Percentiles rank a stretch among this genome's conserved stretches.
phyloP scores from a whole-genome alignment of 345 rosid genomes.

The Erysimum cheiranthoides region DNA sequence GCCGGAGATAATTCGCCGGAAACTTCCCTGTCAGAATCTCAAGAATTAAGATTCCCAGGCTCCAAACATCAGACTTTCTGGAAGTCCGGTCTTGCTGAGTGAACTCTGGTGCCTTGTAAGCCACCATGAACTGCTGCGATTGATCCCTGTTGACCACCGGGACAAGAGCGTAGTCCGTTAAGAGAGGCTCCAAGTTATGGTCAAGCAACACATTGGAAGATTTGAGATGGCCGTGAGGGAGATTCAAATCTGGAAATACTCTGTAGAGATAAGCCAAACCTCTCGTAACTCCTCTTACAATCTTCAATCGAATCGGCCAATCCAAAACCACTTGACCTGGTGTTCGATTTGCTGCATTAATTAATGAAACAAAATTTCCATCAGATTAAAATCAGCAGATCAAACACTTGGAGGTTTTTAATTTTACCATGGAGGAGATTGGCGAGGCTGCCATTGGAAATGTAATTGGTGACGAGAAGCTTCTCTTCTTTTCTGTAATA shows the following conservation, averaged over 20 bases:
- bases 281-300: slow-evolving; percentile 76
- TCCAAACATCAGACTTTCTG: slow-evolving; percentile 82
- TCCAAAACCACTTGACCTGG: slow-evolving; percentile 60
- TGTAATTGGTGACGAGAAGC: slow-evolving; percentile 72
- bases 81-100: slow-evolving; percentile 53
- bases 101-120: slow-evolving; percentile 86
- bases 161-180: slow-evolving; percentile 66
- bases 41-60: slow-evolving; percentile 81
- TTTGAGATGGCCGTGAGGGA: slow-evolving; percentile 88
- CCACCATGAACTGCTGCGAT: slow-evolving; percentile 72
- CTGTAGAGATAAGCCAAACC: slow-evolving; percentile 71
- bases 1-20: slow-evolving; percentile 72
- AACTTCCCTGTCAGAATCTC: slow-evolving; percentile 85
- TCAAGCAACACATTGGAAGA: slow-evolving; percentile 83
- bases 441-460: slow-evolving; percentile 77
- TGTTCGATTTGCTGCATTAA: slow-evolving; percentile 54
- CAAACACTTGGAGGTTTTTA: not conserved
- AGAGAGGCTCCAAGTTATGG: slow-evolving; percentile 55
- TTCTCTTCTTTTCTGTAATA: slow-evolving; percentile 82
- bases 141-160: slow-evolving; percentile 69
- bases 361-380: not conserved
- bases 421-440: slow-evolving; percentile 73
- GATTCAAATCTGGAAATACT: slow-evolving; percentile 54
- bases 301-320: slow-evolving; percentile 78
- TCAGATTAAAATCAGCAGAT: not conserved